Evolutionary conservation across 192 early-diverging fungal species (phyloP), one percentile per base, ranked within the genome.

Genomic region (Podila epigama): DNA sequence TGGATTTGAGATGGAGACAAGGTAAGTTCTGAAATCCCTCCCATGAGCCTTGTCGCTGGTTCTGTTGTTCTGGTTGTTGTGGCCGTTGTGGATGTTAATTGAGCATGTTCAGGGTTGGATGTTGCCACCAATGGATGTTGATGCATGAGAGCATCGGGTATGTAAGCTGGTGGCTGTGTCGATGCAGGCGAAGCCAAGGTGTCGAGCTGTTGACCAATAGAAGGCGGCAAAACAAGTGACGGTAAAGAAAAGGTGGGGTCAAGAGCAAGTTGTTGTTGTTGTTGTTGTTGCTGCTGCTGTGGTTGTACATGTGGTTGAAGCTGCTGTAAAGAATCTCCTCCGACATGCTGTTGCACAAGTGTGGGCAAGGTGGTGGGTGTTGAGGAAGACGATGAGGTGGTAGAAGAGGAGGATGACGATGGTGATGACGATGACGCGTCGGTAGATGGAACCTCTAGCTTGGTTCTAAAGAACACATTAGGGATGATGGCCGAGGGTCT

Each of bases 401-500:
- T n/a, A n/a, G 31, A 33, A 10, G 18, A 56, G 3, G 7, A 25
- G 9, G 66, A 29, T 27, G 42, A 22, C 4, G 36, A 10, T 36
- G 66, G 35, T 22, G 34, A 42, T 32, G 57, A 16, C 0, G 56
- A 32, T 3, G 66, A 40, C 22, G 32, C 2, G 27, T 41, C 25
- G 13, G n/a, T n/a, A n/a, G 66, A 51, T 10, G 44, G 55, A 36
- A 37, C 25, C 12, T 37, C 41, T 6, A 48, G 16, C 2, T 56
- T 22, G 8, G 29, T 20, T n/a, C 18, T 51, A 42, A 59, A 58
- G 32, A 31, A 58, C 6, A 71, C 58, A 40, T 71, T 71, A 4
- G 54, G 42, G 3, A 71, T 39, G 11, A 59, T 51, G 39, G 54
- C 61, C 1, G 69, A 71, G 31, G 69, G 37, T 52, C 33, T 35